phyloP scores from a whole-genome alignment of 352 stramenopile genomes.

The Globisporangium echinulatum region DNA sequence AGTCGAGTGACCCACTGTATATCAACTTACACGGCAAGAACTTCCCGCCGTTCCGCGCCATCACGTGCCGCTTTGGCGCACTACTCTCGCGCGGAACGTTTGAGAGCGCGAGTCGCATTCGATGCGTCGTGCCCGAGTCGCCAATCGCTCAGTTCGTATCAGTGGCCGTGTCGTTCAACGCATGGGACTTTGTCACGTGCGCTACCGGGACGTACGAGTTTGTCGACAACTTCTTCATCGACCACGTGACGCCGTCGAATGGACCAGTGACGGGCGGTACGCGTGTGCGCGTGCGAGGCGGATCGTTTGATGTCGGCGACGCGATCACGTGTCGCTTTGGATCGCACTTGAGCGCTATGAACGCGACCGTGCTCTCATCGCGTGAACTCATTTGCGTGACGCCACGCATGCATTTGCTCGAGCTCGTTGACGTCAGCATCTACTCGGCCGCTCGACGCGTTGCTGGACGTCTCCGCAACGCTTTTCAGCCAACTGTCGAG shows the following conservation, averaged over 20 bases:
- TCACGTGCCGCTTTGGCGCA: slow-evolving; percentile 29
- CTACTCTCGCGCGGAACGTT: slow-evolving; percentile 25
- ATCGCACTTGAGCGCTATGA: slow-evolving; percentile 1
- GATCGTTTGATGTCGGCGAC: slow-evolving; percentile 33
- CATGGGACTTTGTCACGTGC: slow-evolving; percentile 38
- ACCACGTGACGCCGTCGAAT: slow-evolving; percentile 29
- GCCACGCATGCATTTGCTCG: slow-evolving; percentile 15
- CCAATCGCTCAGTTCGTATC: slow-evolving; percentile 14
- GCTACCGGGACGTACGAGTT: slow-evolving; percentile 27
- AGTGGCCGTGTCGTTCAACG: slow-evolving; percentile 62
- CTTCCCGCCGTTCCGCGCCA: slow-evolving; percentile 31
- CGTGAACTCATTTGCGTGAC: slow-evolving; percentile 35
- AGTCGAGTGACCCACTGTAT: background rate
- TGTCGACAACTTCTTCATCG: slow-evolving; percentile 23
- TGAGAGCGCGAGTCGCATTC: slow-evolving; percentile 24
- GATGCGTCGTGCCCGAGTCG: slow-evolving; percentile 34
- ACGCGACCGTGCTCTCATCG: slow-evolving; percentile 34
- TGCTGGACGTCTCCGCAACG: slow-evolving; percentile 18
- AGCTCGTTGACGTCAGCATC: slow-evolving; percentile 24
- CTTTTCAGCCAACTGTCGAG: slow-evolving; percentile 41
- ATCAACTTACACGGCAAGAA: slow-evolving; percentile 31
- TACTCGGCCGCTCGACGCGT: slow-evolving; percentile 19
- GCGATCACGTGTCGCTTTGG: slow-evolving; percentile 48
- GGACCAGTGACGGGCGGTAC: slow-evolving; percentile 57
- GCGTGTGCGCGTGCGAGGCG: slow-evolving; percentile 48